Evolutionary conservation across 495 filamentous ascomycete genomes (phyloP).

Genomic region (Annulohypoxylon bovei): DNA sequence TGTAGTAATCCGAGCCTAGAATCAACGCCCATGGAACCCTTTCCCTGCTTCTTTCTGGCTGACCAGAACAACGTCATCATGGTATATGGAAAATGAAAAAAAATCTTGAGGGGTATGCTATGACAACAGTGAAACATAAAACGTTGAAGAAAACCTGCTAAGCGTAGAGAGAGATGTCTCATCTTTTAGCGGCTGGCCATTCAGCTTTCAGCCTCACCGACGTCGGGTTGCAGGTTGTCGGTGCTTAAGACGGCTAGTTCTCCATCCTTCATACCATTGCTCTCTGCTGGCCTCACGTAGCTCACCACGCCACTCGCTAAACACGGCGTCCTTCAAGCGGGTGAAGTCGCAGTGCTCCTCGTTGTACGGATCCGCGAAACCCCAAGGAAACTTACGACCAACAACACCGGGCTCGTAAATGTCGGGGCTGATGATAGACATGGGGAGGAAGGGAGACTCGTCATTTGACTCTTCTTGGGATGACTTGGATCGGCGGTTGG

Average conservation of each 20-base stretch:
- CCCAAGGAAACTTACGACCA: constrained; percentile 93
- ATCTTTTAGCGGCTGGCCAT: constrained; percentile 21
- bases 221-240: constrained; percentile 45
- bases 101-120: constrained; percentile 33
- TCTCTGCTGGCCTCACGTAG: constrained; percentile 91
- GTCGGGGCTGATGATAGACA: constrained; percentile 95
- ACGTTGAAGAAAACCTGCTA: constrained; percentile 21
- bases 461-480: constrained; percentile 49
- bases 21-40: constrained; percentile 37
- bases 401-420: constrained; percentile 80
- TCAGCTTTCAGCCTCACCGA: constrained; percentile 41
- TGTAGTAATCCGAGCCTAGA: constrained; percentile 33
- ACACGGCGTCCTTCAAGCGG: constrained; percentile 89
- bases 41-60: constrained; percentile 30
- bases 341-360: constrained; percentile 92
- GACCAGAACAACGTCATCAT: constrained; percentile 32
- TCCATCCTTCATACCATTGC: constrained; percentile 96
- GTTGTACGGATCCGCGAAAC: constrained; percentile 92
- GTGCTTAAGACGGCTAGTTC: constrained; percentile 71
- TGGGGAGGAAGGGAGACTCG: constrained; percentile 72
- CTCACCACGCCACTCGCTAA: constrained; percentile 91
- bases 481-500: constrained; percentile 56
- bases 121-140: constrained; percentile 32
- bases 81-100: constrained; percentile 35
- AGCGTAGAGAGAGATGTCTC: constrained; percentile 35